Conservation (phyloP, 345 rosid species). For the Eucalyptus erythrocorys region DNA sequence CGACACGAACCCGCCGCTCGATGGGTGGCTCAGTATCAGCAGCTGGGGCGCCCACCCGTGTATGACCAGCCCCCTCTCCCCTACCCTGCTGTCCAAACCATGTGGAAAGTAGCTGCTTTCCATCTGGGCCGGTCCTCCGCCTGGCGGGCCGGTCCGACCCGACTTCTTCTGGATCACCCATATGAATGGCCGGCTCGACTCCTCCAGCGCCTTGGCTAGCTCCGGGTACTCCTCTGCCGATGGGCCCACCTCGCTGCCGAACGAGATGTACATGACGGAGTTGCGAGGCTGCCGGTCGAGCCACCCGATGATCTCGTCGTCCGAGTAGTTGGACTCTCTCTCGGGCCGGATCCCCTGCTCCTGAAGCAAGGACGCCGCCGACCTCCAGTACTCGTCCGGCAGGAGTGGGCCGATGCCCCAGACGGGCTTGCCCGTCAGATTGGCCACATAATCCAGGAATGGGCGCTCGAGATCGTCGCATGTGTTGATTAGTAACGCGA, state of each 20-base stretch:
- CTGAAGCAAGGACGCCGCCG: neutral
- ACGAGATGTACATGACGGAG: constrained; percentile 13
- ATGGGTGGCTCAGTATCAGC: constrained; percentile 33
- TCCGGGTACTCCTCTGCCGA: constrained; percentile 6
- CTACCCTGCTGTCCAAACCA: constrained; percentile 2
- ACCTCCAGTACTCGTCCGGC: constrained; percentile 14
- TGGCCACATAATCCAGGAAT: constrained; percentile 17
- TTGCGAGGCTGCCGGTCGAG: constrained; percentile 3
- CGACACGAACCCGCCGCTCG: constrained; percentile 32
- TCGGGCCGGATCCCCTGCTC: neutral
- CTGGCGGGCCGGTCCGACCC: neutral
- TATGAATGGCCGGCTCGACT: constrained; percentile 6
- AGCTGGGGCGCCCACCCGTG: constrained; percentile 42
- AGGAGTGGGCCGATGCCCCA: constrained; percentile 31
- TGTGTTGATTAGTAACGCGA: constrained; percentile 23
- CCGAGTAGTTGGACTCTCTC: constrained; percentile 3
- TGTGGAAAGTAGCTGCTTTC: neutral
- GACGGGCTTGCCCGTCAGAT: constrained; percentile 4
- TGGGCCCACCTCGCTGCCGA: constrained; percentile 15
- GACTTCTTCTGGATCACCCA: constrained; percentile 21
- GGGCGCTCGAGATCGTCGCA: constrained; percentile 31
- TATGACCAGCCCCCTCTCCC: constrained; percentile 22
- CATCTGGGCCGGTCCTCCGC: neutral
- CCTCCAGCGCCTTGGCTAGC: constrained; percentile 9
- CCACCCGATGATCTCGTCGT: constrained; percentile 11